Conservation (phyloP, 2,329 filamentous ascomycete species). For the Sphaerulina vaccinii region DNA sequence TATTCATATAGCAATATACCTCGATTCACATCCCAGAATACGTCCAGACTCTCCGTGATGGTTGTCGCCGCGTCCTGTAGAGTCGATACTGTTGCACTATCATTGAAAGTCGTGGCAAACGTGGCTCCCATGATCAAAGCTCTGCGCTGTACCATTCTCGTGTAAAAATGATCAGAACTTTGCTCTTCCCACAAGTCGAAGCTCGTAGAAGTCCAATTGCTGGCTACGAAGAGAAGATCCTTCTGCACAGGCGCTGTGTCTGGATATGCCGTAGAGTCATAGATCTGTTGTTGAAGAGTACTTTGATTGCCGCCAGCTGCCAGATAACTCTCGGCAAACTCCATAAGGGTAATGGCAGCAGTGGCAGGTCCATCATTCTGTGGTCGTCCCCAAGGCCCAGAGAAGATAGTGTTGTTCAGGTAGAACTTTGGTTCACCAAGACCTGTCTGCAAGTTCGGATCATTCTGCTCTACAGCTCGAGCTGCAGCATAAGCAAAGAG, state of each 20-base stretch:
- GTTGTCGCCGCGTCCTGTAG: conserved; percentile 30
- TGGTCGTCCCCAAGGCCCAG: conserved; percentile 36
- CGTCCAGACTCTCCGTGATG: conserved; percentile 29
- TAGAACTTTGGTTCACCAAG: conserved; percentile 38
- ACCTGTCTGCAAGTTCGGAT: conserved; percentile 33
- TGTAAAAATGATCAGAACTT: conserved; percentile 35
- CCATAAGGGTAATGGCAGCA: conserved; percentile 35
- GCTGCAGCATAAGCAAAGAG: conserved; percentile 33
- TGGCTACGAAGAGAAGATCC: conserved; percentile 36
- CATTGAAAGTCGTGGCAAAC: conserved; percentile 35
- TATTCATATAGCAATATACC: conserved; percentile 36
- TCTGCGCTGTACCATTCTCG: conserved; percentile 33
- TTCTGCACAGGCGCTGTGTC: conserved; percentile 30
- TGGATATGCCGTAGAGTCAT: conserved; percentile 31
- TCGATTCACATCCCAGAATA: conserved; percentile 34
- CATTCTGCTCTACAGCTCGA: conserved; percentile 35
- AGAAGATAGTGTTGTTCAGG: conserved; percentile 35
- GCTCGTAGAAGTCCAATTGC: conserved; percentile 32
- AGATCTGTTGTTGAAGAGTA: conserved; percentile 32
- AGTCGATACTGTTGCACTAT: conserved; percentile 30
- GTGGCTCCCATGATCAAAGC: conserved; percentile 32
- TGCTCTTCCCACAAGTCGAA: conserved; percentile 39
- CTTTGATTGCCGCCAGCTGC: conserved; percentile 30
- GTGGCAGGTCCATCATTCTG: conserved; percentile 38
- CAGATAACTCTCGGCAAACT: conserved; percentile 34